A percentile compares a stretch with the other conserved stretches of the same genome.
Evolutionary conservation across 2,329 filamentous ascomycete genomes (phyloP).

Genomic region (Nothophaeocryptopus gaeumannii): DNA sequence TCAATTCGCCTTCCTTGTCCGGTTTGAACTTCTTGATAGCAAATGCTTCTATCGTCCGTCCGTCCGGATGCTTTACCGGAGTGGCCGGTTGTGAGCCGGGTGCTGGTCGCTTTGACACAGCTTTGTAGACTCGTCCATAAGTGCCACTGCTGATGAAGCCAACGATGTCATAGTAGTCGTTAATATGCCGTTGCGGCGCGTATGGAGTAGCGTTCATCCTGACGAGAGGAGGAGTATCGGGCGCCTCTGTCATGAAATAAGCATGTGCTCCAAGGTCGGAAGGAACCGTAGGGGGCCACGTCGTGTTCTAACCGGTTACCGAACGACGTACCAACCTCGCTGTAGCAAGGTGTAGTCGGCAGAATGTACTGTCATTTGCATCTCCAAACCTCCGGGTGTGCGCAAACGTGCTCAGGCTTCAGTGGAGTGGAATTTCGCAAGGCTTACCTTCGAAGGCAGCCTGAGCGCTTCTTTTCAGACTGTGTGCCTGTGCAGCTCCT

Average conservation of each 20-base stretch:
- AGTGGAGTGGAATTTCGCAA: too few relatives aligned
- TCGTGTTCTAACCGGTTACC: too few relatives aligned
- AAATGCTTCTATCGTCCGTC: constrained; percentile 66
- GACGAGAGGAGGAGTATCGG: constrained; percentile 30
- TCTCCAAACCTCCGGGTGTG: too few relatives aligned
- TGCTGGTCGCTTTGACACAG: constrained; percentile 78
- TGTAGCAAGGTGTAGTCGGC: not conserved
- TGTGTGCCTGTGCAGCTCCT: constrained; percentile 12
- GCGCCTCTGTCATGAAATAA: constrained; percentile 23
- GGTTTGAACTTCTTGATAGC: constrained; percentile 99
- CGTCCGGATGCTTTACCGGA: constrained; percentile 30
- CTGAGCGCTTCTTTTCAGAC: constrained; percentile 38
- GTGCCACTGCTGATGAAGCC: constrained; percentile 98
- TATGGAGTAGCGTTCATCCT: constrained; percentile 45
- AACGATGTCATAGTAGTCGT: constrained; percentile 91
- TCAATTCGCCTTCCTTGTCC: constrained; percentile 95
- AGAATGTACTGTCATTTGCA: too few relatives aligned
- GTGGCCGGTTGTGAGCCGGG: constrained; percentile 32
- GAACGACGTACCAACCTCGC: too few relatives aligned
- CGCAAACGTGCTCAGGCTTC: too few relatives aligned
- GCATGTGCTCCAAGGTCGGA: constrained; percentile 5
- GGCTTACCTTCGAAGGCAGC: constrained; percentile 40
- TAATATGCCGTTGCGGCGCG: constrained; percentile 76
- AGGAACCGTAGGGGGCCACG: constrained; percentile 4
- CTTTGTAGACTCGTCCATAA: constrained; percentile 97